A percentile compares a stretch with the other conserved stretches of the same genome.
Evolutionary conservation across 1,284 basidiomycete species (phyloP).

Genomic region (Xerocomus nothofagi): DNA sequence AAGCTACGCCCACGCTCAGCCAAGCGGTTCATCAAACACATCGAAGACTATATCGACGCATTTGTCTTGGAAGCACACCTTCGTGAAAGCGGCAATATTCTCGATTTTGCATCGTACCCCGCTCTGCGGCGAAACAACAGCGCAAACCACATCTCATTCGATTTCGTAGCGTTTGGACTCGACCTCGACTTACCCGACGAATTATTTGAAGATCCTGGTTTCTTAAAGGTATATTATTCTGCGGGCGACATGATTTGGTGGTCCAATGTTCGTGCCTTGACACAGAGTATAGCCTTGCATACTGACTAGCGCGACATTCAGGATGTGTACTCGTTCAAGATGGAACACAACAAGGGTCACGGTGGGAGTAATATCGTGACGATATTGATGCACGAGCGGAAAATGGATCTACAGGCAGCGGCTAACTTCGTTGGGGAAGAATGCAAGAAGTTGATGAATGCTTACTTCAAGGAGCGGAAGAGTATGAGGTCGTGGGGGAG

Average conservation of each 20-base stretch:
- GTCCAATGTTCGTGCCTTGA: slow-evolving; percentile 51
- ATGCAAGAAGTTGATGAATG: slow-evolving; percentile 50
- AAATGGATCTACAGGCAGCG: slow-evolving; percentile 55
- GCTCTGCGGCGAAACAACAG: slow-evolving; percentile 65
- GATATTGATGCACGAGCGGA: slow-evolving; percentile 59
- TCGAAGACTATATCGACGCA: slow-evolving; percentile 55
- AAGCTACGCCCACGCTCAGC: slow-evolving; percentile 44
- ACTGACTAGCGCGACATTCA: slow-evolving; percentile 28
- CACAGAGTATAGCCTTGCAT: background rate
- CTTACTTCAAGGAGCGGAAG: slow-evolving; percentile 47
- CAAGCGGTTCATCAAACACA: slow-evolving; percentile 53
- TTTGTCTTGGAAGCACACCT: slow-evolving; percentile 61
- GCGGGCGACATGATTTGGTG: slow-evolving; percentile 69
- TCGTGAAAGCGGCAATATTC: slow-evolving; percentile 53
- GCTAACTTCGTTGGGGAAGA: slow-evolving; percentile 55
- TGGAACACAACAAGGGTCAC: slow-evolving; percentile 70
- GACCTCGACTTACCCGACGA: slow-evolving; percentile 63
- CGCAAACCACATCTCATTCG: slow-evolving; percentile 62
- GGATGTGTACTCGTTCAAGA: slow-evolving; percentile 74
- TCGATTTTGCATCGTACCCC: slow-evolving; percentile 53
- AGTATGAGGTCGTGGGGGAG: slow-evolving; percentile 51
- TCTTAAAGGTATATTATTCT: slow-evolving; percentile 56
- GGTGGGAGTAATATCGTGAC: slow-evolving; percentile 66
- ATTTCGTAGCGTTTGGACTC: slow-evolving; percentile 59
- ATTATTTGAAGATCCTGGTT: slow-evolving; percentile 54